These are phyloP conservation scores for Rhizopogon vulgaris DNA, from an alignment of 768 basidiomycete species.

Conservation along the genomic window DNA sequence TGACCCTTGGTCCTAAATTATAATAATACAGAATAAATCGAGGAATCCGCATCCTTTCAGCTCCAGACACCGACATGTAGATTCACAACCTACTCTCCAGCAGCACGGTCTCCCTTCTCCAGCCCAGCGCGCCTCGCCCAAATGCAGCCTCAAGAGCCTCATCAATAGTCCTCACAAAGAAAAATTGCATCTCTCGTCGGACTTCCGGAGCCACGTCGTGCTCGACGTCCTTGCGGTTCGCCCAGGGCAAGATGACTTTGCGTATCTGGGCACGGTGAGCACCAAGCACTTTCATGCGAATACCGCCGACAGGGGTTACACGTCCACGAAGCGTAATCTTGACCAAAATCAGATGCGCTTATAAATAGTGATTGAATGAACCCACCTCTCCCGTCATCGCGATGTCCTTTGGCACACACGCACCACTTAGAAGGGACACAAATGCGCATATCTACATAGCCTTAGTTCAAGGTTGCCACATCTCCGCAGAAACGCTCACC, in stretches of 20 bases:
- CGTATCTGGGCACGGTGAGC: slow-evolving; percentile 83
- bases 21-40: background rate
- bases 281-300: slow-evolving; percentile 88
- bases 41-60: too few relatives aligned
- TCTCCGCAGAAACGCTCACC: slow-evolving; percentile 35
- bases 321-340: slow-evolving; percentile 79
- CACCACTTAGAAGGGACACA: slow-evolving; percentile 76
- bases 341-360: background rate
- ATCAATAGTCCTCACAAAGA: slow-evolving; percentile 71
- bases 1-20: background rate
- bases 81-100: slow-evolving; percentile 48
- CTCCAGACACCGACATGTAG: background rate
- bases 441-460: slow-evolving; percentile 66
- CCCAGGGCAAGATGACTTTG: slow-evolving; percentile 79
- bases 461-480: background rate
- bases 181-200: slow-evolving; percentile 69
- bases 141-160: slow-evolving; percentile 84
- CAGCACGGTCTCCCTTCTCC: slow-evolving; percentile 49
- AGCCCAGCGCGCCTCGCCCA: slow-evolving; percentile 59
- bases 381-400: slow-evolving; percentile 89
- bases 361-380: background rate
- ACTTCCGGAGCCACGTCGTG: slow-evolving; percentile 77
- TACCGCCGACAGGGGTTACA: slow-evolving; percentile 81
- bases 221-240: slow-evolving; percentile 83
- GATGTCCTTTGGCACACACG: slow-evolving; percentile 60